A percentile compares a stretch with the other conserved stretches of the same genome.
Evolutionary conservation across 176 grass and related monocot species (phyloP).

Genomic region (Hordeum marinum): DNA sequence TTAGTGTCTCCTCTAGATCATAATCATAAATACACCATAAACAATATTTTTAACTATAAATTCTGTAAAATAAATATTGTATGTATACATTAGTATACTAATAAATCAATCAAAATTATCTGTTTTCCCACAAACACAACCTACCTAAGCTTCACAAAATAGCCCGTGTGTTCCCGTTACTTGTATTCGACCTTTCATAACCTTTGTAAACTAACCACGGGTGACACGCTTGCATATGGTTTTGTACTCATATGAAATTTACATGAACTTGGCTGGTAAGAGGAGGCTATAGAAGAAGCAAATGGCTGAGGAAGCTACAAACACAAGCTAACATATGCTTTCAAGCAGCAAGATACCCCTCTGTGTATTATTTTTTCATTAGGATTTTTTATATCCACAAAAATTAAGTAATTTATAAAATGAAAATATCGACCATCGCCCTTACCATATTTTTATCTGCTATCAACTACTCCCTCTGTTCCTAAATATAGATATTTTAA

Average conservation of each 20-base stretch:
- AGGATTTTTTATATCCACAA: background rate
- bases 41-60: background rate
- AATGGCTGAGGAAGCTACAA: background rate
- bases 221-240: too few relatives aligned
- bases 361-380: background rate
- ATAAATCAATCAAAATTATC: background rate
- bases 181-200: too few relatives aligned
- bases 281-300: background rate
- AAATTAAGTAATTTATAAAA: background rate
- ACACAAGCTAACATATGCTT: background rate
- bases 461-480: too few relatives aligned
- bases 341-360: background rate
- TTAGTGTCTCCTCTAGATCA: background rate
- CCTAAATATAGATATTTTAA: too few relatives aligned
- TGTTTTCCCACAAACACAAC: too few relatives aligned
- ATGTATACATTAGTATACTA: background rate
- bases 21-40: background rate
- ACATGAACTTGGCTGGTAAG: too few relatives aligned
- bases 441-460: background rate
- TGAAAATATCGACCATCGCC: background rate
- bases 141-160: too few relatives aligned
- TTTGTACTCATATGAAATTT: too few relatives aligned
- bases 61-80: background rate
- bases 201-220: too few relatives aligned
- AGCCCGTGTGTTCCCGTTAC: too few relatives aligned